Evolutionary conservation across 345 rosid genomes (phyloP).

Genomic region (Toxicodendron radicans): DNA sequence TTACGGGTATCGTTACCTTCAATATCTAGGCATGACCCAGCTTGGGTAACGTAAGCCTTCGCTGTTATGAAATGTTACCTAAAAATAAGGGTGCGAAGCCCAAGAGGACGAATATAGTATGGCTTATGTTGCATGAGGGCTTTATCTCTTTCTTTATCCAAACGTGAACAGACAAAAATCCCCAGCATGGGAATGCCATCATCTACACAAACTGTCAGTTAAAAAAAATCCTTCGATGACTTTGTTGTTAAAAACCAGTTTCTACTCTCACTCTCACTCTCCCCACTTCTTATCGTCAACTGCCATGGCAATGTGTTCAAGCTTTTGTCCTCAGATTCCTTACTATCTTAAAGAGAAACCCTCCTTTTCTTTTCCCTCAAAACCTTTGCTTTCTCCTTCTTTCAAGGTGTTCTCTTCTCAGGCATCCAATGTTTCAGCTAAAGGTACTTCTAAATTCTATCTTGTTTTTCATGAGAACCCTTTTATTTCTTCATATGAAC

Average conservation of each 20-base stretch:
- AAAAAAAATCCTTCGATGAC: constrained; percentile 10
- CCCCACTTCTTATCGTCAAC: constrained; percentile 23
- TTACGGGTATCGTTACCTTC: too few species aligned
- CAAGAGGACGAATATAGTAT: not conserved
- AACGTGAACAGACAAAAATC: not conserved
- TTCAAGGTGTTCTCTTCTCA: constrained; percentile 48
- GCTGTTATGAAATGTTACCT: too few species aligned
- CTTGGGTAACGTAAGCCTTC: too few species aligned
- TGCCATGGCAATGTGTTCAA: constrained; percentile 61
- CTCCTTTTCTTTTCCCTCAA: constrained; percentile 35
- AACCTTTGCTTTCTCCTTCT: constrained; percentile 28
- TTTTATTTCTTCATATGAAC: not conserved
- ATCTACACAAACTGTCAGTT: not conserved
- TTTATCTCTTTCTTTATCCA: constrained; percentile 3
- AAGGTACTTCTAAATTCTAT: constrained; percentile 29
- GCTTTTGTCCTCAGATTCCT: constrained; percentile 61
- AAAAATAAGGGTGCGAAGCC: too few species aligned
- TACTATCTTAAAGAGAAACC: constrained; percentile 39
- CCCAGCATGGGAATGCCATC: constrained; percentile 28
- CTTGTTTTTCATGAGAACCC: not conserved
- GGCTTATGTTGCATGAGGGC: not conserved
- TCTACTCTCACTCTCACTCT: constrained; percentile 7
- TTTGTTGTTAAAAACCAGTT: constrained; percentile 14
- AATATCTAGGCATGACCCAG: too few species aligned
- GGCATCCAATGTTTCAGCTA: constrained; percentile 40